Evolutionary conservation across 2,329 filamentous ascomycete species (phyloP).

Genomic region (Eutypella sp.): DNA sequence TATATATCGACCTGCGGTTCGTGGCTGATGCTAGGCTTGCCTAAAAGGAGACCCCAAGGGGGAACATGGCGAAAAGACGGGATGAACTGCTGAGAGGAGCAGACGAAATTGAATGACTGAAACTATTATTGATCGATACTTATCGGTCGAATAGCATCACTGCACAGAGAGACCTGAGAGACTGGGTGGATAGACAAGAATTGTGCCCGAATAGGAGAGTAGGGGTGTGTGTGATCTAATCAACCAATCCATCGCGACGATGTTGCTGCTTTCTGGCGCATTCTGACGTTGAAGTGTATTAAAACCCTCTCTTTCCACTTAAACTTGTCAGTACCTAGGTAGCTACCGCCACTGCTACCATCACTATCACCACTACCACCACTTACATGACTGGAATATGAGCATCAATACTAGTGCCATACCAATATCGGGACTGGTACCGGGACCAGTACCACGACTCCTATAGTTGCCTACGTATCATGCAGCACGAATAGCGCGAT

Average conservation of each 20-base stretch:
- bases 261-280: not conserved
- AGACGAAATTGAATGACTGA: not conserved
- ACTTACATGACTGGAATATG: no score
- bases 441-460: no score
- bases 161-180: not conserved
- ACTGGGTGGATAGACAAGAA: not conserved
- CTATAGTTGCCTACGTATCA: no score
- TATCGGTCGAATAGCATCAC: not conserved
- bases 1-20: no score
- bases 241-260: no score
- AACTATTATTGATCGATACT: not conserved
- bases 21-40: not conserved
- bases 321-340: no score
- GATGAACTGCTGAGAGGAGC: not conserved
- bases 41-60: not conserved
- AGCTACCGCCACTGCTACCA: no score
- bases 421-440: no score
- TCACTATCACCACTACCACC: no score
- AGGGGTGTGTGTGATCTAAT: not conserved
- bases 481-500: no score
- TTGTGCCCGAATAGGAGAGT: not conserved
- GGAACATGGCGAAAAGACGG: not conserved
- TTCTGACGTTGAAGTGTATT: not conserved
- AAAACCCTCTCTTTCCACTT: not conserved
- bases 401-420: no score